Base-by-base conservation (phyloP, 495 filamentous ascomycete genomes). In the Tuber magnatum region DNA sequence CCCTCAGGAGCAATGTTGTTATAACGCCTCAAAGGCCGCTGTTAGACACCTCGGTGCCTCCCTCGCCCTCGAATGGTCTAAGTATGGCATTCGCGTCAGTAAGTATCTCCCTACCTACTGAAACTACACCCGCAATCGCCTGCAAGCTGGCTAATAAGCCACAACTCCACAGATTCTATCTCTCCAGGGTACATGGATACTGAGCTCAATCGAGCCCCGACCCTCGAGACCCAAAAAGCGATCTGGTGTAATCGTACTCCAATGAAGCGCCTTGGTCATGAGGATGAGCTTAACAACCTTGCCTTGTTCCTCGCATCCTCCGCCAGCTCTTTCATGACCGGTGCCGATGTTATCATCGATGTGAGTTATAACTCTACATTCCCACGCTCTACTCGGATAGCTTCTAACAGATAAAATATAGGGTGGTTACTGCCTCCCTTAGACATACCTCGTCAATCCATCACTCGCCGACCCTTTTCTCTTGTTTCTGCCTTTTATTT, bases 21-120 rank as follows among this genome's bases (percentile, higher is more conserved):
- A 93, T 86, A 93, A 92, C 78, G 88, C 91, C 41, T 92, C 90
- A 81, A 93, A 93, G 86, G 91, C 91, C n/a, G 91, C 88, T 78
- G 91, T 93, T 40, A 89, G 92, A 80, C 89, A 92, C 83, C 86
- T 93, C 73, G 90, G 88, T 80, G 90, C 91, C 82, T 92, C 89
- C 5, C 86, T 93, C 41, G 91, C 90, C 69, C 90, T 89, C 28
- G 91, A 93, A 81, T 93, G 91, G 91, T 89, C 91, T 75, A 89
- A 89, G 82, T 86, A 91, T 82, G 85, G 86, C 77, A 90, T 93
- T 82, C 89, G 91, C 39, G 91, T 93, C 78, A 93, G 76, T 78
- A 42, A 76, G 76, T 76, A 70, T 51, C n/a, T 41, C 20, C 41
- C 20, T 28, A 20, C 3, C 20, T 61, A 32, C 20, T 46, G 51